Evolutionary conservation across 1,139 yeast genomes (phyloP).

Genomic region (Geotrichum aggregatum): DNA sequence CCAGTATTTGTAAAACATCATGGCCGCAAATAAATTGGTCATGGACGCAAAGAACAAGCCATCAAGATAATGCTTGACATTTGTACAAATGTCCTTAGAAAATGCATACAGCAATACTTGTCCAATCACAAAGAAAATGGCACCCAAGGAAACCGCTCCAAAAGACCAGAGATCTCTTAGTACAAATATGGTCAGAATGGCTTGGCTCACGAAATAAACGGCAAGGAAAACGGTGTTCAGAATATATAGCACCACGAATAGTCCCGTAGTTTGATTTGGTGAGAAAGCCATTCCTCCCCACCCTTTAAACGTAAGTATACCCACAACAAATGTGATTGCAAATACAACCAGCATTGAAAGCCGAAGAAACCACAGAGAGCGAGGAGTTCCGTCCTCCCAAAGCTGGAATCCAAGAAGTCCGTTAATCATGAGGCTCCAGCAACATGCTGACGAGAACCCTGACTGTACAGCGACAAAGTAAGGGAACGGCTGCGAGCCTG

Average conservation of each 20-base stretch:
- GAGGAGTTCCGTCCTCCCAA: conserved; percentile 86
- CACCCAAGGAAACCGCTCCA: conserved; percentile 70
- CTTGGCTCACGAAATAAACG: conserved; percentile 62
- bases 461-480: conserved; percentile 80
- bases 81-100: conserved; percentile 59
- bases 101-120: conserved; percentile 71
- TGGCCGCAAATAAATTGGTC: conserved; percentile 72
- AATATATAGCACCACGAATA: conserved; percentile 67
- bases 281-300: conserved; percentile 33
- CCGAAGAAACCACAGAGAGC: conserved; percentile 50
- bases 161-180: conserved; percentile 80
- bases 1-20: conserved; percentile 97
- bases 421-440: conserved; percentile 63
- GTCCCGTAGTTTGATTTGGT: conserved; percentile 52
- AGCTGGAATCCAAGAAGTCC: conserved; percentile 82
- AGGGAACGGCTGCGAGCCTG: conserved; percentile 67
- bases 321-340: conserved; percentile 56
- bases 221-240: conserved; percentile 64
- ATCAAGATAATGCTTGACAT: conserved; percentile 80
- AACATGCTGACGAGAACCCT: conserved; percentile 67
- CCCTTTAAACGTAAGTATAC: conserved; percentile 15
- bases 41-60: conserved; percentile 82
- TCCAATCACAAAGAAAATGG: conserved; percentile 73
- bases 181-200: conserved; percentile 63
- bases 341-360: conserved; percentile 50